Percentiles rank a stretch among this genome's conserved stretches.
phyloP scores from a whole-genome alignment of 768 basidiomycete genomes.

The Leccinum fibrillosum region DNA sequence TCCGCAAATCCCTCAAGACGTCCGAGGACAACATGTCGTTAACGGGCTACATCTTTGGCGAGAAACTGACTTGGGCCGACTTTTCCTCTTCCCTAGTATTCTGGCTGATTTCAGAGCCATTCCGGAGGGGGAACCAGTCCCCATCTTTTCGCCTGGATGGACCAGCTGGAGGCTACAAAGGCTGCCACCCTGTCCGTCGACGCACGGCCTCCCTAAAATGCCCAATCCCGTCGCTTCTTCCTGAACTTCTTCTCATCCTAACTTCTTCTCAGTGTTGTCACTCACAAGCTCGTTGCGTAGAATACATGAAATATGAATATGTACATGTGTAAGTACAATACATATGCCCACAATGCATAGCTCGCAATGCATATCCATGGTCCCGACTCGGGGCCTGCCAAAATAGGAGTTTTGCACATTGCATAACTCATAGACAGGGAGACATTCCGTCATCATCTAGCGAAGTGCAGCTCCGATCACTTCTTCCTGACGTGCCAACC shows the following conservation, averaged over 20 bases:
- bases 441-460: not conserved
- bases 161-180: constrained; percentile 20
- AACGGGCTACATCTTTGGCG: constrained; percentile 27
- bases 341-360: not conserved
- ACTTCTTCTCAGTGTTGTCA: not conserved
- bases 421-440: not conserved
- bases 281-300: not conserved
- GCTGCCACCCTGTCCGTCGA: constrained; percentile 23
- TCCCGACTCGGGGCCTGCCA: not conserved
- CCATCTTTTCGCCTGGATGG: constrained; percentile 22
- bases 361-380: not conserved
- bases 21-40: constrained; percentile 23
- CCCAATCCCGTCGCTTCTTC: not conserved
- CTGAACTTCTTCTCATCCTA: not conserved
- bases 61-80: constrained; percentile 28
- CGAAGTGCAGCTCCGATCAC: constrained; percentile 45
- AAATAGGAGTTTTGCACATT: not conserved
- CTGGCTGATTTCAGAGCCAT: constrained; percentile 27
- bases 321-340: not conserved
- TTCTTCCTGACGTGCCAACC: constrained; percentile 75
- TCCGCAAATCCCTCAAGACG: constrained; percentile 12
- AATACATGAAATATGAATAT: not conserved
- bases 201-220: constrained; percentile 19
- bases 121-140: constrained; percentile 21
- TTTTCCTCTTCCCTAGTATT: constrained; percentile 29